These are phyloP conservation scores for Solanum aculeatissimum DNA, from an alignment of 305 asterid genomes.

Conservation along the genomic window DNA sequence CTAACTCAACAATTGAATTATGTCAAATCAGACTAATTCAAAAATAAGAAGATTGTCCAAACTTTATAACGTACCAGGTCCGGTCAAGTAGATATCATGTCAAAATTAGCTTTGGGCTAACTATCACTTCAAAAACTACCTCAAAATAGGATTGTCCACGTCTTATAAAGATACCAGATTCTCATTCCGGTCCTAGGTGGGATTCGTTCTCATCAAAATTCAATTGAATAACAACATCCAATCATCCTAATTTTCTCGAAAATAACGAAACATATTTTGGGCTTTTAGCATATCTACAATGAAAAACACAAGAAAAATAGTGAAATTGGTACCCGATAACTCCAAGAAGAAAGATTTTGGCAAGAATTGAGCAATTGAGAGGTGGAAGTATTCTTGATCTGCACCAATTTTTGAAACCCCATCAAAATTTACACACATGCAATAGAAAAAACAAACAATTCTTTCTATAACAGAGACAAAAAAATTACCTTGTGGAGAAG, in stretches of 20 bases:
- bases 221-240: background rate
- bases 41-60: no score
- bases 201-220: background rate
- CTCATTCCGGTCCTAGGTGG: background rate
- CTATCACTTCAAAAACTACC: no score
- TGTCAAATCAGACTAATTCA: no score
- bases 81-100: background rate
- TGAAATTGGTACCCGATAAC: constrained; percentile 44
- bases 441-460: background rate
- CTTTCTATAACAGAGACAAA: background rate
- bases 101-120: background rate
- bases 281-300: background rate
- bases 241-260: background rate
- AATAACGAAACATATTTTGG: background rate
- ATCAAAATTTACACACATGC: background rate
- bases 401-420: background rate
- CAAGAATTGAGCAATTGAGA: constrained; percentile 27
- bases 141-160: background rate
- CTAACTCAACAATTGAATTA: background rate
- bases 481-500: constrained; percentile 31
- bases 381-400: constrained; percentile 46
- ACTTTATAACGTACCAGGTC: background rate
- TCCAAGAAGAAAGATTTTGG: constrained; percentile 51
- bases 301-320: background rate
- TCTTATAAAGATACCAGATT: background rate